phyloP scores from a whole-genome alignment of 805 yeast genomes.

The Cyberlindnera galapagoensis region DNA sequence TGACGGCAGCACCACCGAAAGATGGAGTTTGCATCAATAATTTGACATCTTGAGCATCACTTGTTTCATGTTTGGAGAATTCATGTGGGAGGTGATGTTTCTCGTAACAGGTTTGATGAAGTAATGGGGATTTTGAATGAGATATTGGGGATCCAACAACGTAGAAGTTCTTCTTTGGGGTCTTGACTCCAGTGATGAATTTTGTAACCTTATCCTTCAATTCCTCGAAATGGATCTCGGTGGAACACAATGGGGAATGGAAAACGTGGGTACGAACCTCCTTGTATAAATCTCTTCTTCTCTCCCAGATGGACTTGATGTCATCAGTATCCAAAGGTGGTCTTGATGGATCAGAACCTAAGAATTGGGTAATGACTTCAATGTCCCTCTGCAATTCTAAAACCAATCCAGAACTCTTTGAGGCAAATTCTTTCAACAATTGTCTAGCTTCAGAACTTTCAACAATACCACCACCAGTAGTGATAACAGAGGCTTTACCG shows the following conservation, averaged over 20 bases:
- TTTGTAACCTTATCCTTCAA: conserved; percentile 53
- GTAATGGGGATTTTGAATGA: conserved; percentile 84
- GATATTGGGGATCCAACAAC: conserved; percentile 77
- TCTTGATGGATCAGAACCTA: conserved; percentile 72
- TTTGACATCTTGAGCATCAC: conserved; percentile 50
- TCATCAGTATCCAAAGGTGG: conserved; percentile 78
- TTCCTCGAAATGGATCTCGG: conserved; percentile 44
- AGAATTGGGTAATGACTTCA: conserved; percentile 68
- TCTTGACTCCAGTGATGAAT: conserved; percentile 60
- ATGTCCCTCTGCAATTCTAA: conserved; percentile 87
- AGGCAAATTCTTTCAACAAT: conserved; percentile 46
- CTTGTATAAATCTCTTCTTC: conserved; percentile 73
- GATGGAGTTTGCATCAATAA: conserved; percentile 40
- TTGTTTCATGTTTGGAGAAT: conserved; percentile 64
- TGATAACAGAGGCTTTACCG: conserved; percentile 52
- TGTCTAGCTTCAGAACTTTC: conserved; percentile 67
- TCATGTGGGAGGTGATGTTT: conserved; percentile 71
- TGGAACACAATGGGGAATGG: conserved; percentile 67
- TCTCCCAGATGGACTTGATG: conserved; percentile 73
- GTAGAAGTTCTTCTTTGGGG: conserved; percentile 46
- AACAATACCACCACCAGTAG: conserved; percentile 97
- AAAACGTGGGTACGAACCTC: conserved; percentile 75
- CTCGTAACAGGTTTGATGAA: conserved; percentile 77
- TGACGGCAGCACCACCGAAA: conserved; percentile 93
- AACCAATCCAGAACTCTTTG: conserved; percentile 54